Conservation (phyloP, 2,329 filamentous ascomycete genomes). For the Colletotrichum filicis region DNA sequence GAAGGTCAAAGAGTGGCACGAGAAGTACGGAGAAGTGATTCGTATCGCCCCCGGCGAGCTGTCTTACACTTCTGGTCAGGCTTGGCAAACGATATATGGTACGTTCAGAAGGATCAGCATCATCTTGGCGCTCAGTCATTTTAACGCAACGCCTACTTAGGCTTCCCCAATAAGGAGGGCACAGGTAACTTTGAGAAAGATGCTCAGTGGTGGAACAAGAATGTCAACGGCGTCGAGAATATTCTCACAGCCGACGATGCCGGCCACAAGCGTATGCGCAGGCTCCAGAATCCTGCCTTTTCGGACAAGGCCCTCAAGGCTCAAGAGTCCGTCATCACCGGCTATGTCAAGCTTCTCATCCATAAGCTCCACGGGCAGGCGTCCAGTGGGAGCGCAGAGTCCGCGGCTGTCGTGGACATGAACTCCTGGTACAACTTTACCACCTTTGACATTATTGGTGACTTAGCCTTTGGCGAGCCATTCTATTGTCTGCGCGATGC, state of each 20-base stretch:
- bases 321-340: conserved; percentile 43
- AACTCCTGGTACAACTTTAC: conserved; percentile 42
- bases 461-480: conserved; percentile 43
- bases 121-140: neutral
- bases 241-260: conserved; percentile 30
- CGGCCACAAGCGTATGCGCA: conserved; percentile 39
- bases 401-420: conserved; percentile 37
- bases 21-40: conserved; percentile 47
- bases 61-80: conserved; percentile 46
- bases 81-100: conserved; percentile 55
- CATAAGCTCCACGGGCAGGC: conserved; percentile 33
- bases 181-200: conserved; percentile 30
- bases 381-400: conserved; percentile 7
- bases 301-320: conserved; percentile 42
- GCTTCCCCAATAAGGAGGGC: conserved; percentile 23
- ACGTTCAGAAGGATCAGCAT: neutral
- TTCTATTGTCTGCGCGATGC: conserved; percentile 41
- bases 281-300: conserved; percentile 44
- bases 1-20: conserved; percentile 37
- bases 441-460: conserved; percentile 46
- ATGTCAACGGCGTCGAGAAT: conserved; percentile 32
- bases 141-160: neutral
- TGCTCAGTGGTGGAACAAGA: conserved; percentile 34
- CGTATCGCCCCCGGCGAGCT: conserved; percentile 52
- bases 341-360: conserved; percentile 43